These are phyloP conservation scores for Vinca minor DNA, from an alignment of 257 asterid genomes.

Conservation along the genomic window DNA sequence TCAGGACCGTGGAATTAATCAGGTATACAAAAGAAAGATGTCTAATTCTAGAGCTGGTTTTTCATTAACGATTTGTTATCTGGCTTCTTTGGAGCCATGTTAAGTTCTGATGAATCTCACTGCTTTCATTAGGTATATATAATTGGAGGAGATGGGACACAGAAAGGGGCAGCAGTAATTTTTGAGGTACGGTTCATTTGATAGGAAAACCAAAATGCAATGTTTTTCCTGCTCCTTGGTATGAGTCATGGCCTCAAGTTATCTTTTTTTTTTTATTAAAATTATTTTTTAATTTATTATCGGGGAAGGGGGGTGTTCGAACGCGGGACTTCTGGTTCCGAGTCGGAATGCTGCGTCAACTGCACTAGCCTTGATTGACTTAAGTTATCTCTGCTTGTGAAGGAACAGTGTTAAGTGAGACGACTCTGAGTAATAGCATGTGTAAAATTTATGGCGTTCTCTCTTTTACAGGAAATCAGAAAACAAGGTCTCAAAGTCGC, in stretches of 20 bases:
- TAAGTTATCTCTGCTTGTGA: neutral
- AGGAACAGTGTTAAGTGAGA: too few species aligned
- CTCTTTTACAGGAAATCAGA: constrained; percentile 55
- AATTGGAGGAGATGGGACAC: constrained; percentile 95
- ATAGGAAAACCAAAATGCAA: neutral
- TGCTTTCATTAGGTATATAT: constrained; percentile 54
- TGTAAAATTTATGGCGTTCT: neutral
- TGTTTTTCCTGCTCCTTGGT: neutral
- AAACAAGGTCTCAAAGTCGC: constrained; percentile 77
- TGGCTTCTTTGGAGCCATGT: neutral
- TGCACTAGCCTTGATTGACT: too few species aligned
- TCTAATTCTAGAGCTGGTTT: neutral
- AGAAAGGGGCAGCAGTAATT: constrained; percentile 80
- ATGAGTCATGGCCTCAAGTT: neutral
- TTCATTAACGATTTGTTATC: neutral
- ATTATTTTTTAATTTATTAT: too few species aligned
- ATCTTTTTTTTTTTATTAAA: too few species aligned
- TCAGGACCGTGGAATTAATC: constrained; percentile 91
- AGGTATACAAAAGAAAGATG: constrained; percentile 29
- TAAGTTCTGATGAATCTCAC: neutral
- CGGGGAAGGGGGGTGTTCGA: too few species aligned
- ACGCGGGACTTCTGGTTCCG: too few species aligned
- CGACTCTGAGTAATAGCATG: too few species aligned
- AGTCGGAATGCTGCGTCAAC: too few species aligned
- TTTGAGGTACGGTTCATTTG: constrained; percentile 57